These are phyloP conservation scores for Candida frijolesensis DNA, from an alignment of 1,139 yeast genomes.

Conservation along the genomic window DNA sequence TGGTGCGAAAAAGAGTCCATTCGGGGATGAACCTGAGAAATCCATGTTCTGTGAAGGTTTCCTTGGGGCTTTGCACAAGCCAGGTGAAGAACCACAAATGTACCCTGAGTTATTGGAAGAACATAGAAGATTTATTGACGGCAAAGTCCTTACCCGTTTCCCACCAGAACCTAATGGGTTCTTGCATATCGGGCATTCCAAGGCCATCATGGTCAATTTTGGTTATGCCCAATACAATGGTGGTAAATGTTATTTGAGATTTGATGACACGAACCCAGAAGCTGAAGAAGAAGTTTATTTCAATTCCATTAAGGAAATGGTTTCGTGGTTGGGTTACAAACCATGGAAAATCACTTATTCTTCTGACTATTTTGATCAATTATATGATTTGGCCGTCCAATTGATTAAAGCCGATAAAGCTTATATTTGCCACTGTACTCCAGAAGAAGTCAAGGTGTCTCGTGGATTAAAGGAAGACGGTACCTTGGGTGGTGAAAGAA, in stretches of 20 bases:
- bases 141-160: slow-evolving; percentile 88
- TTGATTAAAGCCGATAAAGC: slow-evolving; percentile 72
- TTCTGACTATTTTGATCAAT: slow-evolving; percentile 88
- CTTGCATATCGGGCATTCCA: slow-evolving; percentile 95
- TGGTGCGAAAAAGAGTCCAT: slow-evolving; percentile 20
- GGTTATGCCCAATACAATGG: slow-evolving; percentile 86
- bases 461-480: slow-evolving; percentile 94
- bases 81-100: slow-evolving; percentile 92
- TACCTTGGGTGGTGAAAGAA: slow-evolving; percentile 88
- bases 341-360: slow-evolving; percentile 96
- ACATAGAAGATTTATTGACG: slow-evolving; percentile 76
- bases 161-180: slow-evolving; percentile 99
- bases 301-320: slow-evolving; percentile 79
- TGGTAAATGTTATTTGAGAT: slow-evolving; percentile 89
- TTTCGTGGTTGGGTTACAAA: slow-evolving; percentile 88
- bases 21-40: slow-evolving; percentile 43
- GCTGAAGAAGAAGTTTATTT: slow-evolving; percentile 95
- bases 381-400: slow-evolving; percentile 84
- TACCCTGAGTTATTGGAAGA: slow-evolving; percentile 80
- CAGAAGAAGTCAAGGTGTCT: slow-evolving; percentile 86
- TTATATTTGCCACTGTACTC: slow-evolving; percentile 91
- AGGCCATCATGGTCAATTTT: slow-evolving; percentile 95
- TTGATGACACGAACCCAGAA: slow-evolving; percentile 98
- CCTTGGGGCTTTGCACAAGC: slow-evolving; percentile 90
- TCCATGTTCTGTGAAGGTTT: slow-evolving; percentile 96